Conservation (phyloP, 495 filamentous ascomycete genomes). For the Aspergillus carlsbadensis region DNA sequence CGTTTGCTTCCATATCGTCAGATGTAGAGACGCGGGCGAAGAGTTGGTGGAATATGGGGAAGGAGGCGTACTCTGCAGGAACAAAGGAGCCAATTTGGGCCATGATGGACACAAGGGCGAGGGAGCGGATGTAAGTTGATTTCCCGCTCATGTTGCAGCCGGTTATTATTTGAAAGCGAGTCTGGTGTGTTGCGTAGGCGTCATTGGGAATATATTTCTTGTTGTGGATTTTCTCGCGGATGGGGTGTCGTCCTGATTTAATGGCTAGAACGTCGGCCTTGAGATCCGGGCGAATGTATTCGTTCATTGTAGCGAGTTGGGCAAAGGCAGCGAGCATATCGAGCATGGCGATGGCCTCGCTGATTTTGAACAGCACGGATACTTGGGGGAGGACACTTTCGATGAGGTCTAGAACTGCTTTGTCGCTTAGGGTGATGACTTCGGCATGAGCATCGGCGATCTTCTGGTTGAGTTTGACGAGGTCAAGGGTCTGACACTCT, state of each 20-base stretch:
- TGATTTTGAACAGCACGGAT: constrained; percentile 69
- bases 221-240: constrained; percentile 69
- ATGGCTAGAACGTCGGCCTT: constrained; percentile 68
- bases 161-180: constrained; percentile 88
- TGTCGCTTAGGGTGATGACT: constrained; percentile 71
- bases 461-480: constrained; percentile 74
- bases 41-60: constrained; percentile 77
- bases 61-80: constrained; percentile 77
- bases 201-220: constrained; percentile 83
- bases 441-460: constrained; percentile 79
- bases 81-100: constrained; percentile 92
- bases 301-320: constrained; percentile 69
- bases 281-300: constrained; percentile 80
- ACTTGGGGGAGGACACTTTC: constrained; percentile 64
- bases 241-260: constrained; percentile 79
- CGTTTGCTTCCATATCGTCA: constrained; percentile 86
- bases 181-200: constrained; percentile 73
- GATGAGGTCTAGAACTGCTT: constrained; percentile 67
- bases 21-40: constrained; percentile 86
- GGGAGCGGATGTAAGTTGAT: constrained; percentile 86
- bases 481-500: constrained; percentile 81
- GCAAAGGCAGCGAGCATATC: constrained; percentile 90
- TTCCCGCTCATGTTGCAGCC: constrained; percentile 99
- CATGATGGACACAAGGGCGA: constrained; percentile 86
- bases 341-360: constrained; percentile 83